Percentiles rank a stretch among this genome's conserved stretches.
phyloP scores from a whole-genome alignment of 192 early-diverging fungal species.

The Cetraspora pellucida region DNA sequence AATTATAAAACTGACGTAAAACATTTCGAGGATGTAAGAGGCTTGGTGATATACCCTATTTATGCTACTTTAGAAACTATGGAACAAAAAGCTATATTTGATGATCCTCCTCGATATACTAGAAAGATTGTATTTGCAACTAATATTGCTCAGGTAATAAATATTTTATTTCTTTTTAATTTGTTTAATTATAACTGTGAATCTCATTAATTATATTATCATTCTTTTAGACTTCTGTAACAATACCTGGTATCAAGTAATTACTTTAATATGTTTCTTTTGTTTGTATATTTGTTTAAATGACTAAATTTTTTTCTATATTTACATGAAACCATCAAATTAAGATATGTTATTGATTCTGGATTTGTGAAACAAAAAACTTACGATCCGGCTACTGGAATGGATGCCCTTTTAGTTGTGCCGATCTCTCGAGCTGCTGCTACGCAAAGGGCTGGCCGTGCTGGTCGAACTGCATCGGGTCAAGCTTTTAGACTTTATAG shows the following conservation, averaged over 20 bases:
- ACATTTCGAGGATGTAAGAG: conserved; percentile 40
- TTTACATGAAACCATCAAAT: conserved; percentile 66
- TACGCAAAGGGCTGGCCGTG: conserved; percentile 91
- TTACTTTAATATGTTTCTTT: neutral
- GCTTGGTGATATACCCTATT: conserved; percentile 61
- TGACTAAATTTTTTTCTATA: neutral
- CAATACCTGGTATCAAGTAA: conserved; percentile 46
- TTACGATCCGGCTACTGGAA: conserved; percentile 91
- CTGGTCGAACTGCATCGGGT: conserved; percentile 90
- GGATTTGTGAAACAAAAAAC: conserved; percentile 95
- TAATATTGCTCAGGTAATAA: conserved; percentile 83
- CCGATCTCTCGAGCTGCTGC: conserved; percentile 93
- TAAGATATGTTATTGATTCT: conserved; percentile 92
- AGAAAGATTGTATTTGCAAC: conserved; percentile 96
- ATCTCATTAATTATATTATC: neutral
- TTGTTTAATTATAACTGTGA: neutral
- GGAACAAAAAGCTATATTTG: conserved; percentile 91
- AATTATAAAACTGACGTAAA: conserved; percentile 12
- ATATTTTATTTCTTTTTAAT: conserved; percentile 32
- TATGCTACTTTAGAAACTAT: conserved; percentile 77
- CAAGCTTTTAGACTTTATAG: conserved; percentile 89
- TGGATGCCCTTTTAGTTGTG: conserved; percentile 90
- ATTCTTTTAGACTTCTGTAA: conserved; percentile 76
- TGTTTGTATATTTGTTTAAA: neutral
- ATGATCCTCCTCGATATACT: conserved; percentile 63